These are phyloP conservation scores for Nemania sp. DNA, from an alignment of 2,329 filamentous ascomycete species.

Conservation along the genomic window DNA sequence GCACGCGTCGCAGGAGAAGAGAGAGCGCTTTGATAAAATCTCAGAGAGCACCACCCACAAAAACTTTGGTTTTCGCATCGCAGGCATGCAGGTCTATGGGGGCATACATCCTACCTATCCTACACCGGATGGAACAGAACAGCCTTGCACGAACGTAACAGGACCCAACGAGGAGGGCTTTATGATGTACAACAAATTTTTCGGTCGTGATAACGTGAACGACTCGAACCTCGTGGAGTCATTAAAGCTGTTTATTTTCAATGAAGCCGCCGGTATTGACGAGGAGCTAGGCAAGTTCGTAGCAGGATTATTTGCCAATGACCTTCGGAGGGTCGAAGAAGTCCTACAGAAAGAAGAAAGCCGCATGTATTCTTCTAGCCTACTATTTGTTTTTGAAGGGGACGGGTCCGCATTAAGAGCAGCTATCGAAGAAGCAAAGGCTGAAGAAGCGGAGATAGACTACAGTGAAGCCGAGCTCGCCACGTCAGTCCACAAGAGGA, in stretches of 20 bases:
- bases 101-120: conserved; percentile 44
- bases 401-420: conserved; percentile 58
- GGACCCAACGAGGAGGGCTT: conserved; percentile 60
- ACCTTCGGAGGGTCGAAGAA: conserved; percentile 56
- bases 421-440: conserved; percentile 59
- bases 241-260: conserved; percentile 62
- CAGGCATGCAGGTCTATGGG: conserved; percentile 66
- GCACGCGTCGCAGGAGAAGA: conserved; percentile 62
- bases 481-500: conserved; percentile 35
- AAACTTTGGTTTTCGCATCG: conserved; percentile 63
- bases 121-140: conserved; percentile 4
- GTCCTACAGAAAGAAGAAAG: conserved; percentile 60
- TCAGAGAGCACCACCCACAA: conserved; percentile 61
- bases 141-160: conserved; percentile 45
- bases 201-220: conserved; percentile 57
- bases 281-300: conserved; percentile 60
- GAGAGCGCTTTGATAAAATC: conserved; percentile 62
- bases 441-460: conserved; percentile 23
- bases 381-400: conserved; percentile 67
- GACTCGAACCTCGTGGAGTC: conserved; percentile 57
- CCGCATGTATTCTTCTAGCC: conserved; percentile 65
- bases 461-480: conserved; percentile 41
- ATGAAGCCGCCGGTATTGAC: conserved; percentile 60
- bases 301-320: conserved; percentile 55
- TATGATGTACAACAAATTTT: conserved; percentile 65